These are phyloP conservation scores for Aspergillus egyptiacus DNA, from an alignment of 495 filamentous ascomycete genomes.

Conservation along the genomic window DNA sequence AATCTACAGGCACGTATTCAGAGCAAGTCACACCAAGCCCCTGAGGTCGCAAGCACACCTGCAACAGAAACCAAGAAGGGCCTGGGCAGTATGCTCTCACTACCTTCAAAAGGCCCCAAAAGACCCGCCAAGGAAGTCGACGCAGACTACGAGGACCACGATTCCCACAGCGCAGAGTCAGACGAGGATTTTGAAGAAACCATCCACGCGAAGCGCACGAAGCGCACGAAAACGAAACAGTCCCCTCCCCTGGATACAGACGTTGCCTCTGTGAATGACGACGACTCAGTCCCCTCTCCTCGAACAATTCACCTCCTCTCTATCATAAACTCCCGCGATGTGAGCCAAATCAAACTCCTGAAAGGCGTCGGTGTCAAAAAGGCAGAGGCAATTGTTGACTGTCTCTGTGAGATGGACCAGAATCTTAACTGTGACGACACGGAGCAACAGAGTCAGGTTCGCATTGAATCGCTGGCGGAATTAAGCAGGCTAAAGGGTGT, in stretches of 20 bases:
- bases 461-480: conserved; percentile 39
- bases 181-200: conserved; percentile 34
- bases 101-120: conserved; percentile 28
- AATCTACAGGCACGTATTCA: conserved; percentile 57
- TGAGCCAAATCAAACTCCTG: conserved; percentile 58
- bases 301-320: conserved; percentile 64
- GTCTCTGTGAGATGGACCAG: conserved; percentile 45
- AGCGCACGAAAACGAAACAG: conserved; percentile 28
- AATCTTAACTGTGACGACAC: conserved; percentile 15
- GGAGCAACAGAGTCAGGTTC: conserved; percentile 25
- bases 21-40: conserved; percentile 16
- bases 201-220: conserved; percentile 35
- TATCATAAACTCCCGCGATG: conserved; percentile 81
- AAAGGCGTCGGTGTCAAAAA: conserved; percentile 57
- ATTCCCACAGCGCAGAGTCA: conserved; percentile 18
- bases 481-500: conserved; percentile 47
- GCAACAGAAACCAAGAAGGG: conserved; percentile 22
- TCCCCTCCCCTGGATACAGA: conserved; percentile 22
- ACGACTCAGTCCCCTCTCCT: conserved; percentile 49
- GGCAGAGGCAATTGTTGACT: conserved; percentile 49
- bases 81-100: conserved; percentile 38
- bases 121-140: conserved; percentile 32
- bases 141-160: conserved; percentile 29
- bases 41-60: conserved; percentile 15
- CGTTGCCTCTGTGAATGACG: conserved; percentile 22